Evolutionary conservation across 1,284 basidiomycete genomes (phyloP).

Genomic region (Boletus calvinii): DNA sequence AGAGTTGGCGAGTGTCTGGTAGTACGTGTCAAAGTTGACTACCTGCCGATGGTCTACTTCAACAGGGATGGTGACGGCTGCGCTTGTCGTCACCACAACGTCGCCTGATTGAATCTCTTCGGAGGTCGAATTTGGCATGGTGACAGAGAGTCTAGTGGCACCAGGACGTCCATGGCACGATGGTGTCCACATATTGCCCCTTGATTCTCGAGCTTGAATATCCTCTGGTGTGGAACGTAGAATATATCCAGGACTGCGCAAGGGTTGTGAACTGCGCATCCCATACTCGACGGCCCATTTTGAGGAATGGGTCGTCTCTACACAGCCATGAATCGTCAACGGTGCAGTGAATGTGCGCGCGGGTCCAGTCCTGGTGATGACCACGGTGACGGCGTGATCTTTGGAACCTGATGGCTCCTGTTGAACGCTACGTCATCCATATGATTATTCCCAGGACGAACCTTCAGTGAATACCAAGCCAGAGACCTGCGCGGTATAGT

Average conservation of each 20-base stretch:
- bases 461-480: conserved; percentile 2
- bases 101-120: neutral
- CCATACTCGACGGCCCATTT: conserved; percentile 5
- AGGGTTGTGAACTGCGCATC: neutral
- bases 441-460: neutral
- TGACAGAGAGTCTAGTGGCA: neutral
- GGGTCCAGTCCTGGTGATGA: conserved; percentile 10
- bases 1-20: conserved; percentile 5
- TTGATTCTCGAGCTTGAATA: neutral
- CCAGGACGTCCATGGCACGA: too few species aligned
- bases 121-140: conserved; percentile 8
- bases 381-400: neutral
- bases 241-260: neutral
- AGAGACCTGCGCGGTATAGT: conserved; percentile 5
- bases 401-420: neutral
- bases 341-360: conserved; percentile 5
- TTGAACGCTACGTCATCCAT: neutral
- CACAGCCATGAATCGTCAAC: neutral
- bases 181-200: too few species aligned
- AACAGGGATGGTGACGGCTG: neutral
- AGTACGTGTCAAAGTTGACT: conserved; percentile 8
- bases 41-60: conserved; percentile 1
- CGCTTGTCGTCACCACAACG: conserved; percentile 9
- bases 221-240: neutral
- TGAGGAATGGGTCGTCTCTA: neutral